phyloP scores from a whole-genome alignment of 257 asterid genomes.

The Marsdenia floribunda region DNA sequence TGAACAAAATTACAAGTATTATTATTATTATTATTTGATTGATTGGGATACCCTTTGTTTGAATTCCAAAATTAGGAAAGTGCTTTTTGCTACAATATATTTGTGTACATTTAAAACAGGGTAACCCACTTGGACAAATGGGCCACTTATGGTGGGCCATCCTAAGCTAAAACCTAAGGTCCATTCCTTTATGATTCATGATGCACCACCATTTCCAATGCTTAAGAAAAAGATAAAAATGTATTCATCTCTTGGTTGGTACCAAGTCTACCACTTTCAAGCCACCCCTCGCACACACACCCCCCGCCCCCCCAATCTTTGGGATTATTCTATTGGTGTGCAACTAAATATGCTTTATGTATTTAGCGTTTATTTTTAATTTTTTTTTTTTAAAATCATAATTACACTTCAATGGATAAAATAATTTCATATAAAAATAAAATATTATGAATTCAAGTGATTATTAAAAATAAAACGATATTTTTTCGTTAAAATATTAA shows the following conservation, averaged over 20 bases:
- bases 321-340: too few relatives aligned
- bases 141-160: conserved; percentile 1
- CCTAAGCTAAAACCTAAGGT: neutral
- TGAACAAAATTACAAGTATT: neutral
- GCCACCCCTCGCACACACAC: too few relatives aligned
- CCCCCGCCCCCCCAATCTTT: too few relatives aligned
- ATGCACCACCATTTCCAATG: conserved; percentile 30
- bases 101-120: neutral
- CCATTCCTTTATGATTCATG: conserved; percentile 19
- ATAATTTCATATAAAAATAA: too few relatives aligned
- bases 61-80: neutral
- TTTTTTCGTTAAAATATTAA: too few relatives aligned
- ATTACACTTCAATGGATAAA: too few relatives aligned
- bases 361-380: too few relatives aligned
- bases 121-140: neutral
- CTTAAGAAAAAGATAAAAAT: conserved; percentile 11
- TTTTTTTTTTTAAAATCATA: too few relatives aligned
- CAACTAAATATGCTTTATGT: too few relatives aligned
- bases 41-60: neutral
- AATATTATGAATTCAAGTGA: too few relatives aligned
- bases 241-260: neutral
- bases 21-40: too few relatives aligned
- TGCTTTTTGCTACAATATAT: neutral
- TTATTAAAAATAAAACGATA: too few relatives aligned
- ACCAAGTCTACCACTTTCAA: neutral